Base-by-base conservation (phyloP, 805 yeast species). In the Wickerhamomyces subpelliculosus region DNA sequence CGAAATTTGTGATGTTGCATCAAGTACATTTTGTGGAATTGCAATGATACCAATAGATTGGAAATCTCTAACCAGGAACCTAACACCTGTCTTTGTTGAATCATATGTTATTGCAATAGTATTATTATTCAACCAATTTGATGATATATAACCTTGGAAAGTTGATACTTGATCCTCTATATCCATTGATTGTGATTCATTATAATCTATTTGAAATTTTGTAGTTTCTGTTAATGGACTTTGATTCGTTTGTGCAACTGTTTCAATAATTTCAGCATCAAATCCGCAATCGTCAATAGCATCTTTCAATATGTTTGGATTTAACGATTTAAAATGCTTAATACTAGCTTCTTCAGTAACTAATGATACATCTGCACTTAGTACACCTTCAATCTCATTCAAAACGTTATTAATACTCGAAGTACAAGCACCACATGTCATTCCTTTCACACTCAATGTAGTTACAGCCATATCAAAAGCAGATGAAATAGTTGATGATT, bases 381-480 rank as follows among this genome's bases (percentile, higher is more conserved):
- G 34, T 2, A 86, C 83, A 2, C 83, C 84, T 1, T 63, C 60
- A 8, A 75, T 38, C 1, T 52, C 52, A 38, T 67, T 61, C 21
- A 86, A 51, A 1, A 79, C 79, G 20, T 62, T 60, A 1, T 80
- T 73, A 17, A 90, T 75, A 1, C 93, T 65, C 2, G 80, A 68
- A 0, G 84, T 72, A 56, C 96, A 88, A 1, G 93, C 72, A 3
- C 89, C 79, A 52, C 96, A 88, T 2, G 96, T 86, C 96, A 87
- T 88, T 8, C 96, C 96, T 8, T 37, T 29, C 25, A 35, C 19
- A 10, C 22, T 18, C 4, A 29, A 6, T n/a, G 19, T 29, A 8
- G 32, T 29, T 29, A 18, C 32, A 5, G 19, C 22, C 12, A 14
- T 13, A 29, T 17, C 22, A 12, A 5, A 13, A 12, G 16, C 4